Conservation (phyloP, 2,329 filamentous ascomycete genomes). For the Phialophora chinensis region DNA sequence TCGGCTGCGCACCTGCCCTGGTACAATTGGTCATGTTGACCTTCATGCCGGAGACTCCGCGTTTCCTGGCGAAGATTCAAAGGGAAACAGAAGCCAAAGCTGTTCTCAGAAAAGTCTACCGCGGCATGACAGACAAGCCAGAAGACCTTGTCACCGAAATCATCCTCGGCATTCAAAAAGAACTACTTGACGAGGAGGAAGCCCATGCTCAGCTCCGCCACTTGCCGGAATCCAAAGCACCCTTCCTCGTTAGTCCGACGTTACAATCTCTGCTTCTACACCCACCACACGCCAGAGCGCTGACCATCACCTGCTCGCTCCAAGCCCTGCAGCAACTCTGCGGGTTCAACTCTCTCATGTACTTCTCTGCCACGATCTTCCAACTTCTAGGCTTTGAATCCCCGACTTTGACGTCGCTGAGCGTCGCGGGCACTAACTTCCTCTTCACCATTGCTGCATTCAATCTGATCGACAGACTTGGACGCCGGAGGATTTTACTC, state of each 20-base stretch:
- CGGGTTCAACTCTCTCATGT: slow-evolving; percentile 92
- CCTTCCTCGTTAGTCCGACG: slow-evolving; percentile 36
- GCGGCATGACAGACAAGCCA: slow-evolving; percentile 47
- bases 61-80: slow-evolving; percentile 79
- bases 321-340: slow-evolving; percentile 89
- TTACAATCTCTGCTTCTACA: slow-evolving; percentile 47
- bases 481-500: slow-evolving; percentile 77
- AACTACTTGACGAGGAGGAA: slow-evolving; percentile 73
- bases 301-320: slow-evolving; percentile 83
- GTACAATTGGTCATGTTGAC: slow-evolving; percentile 72
- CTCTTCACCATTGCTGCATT: slow-evolving; percentile 77
- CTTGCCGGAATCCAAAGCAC: slow-evolving; percentile 14
- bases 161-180: slow-evolving; percentile 72
- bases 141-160: slow-evolving; percentile 62
- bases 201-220: slow-evolving; percentile 38
- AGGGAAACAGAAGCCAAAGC: slow-evolving; percentile 64
- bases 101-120: slow-evolving; percentile 71
- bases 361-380: slow-evolving; percentile 85
- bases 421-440: slow-evolving; percentile 83
- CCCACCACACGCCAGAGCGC: slow-evolving; percentile 60
- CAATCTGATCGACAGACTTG: slow-evolving; percentile 77
- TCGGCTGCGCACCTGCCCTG: slow-evolving; percentile 77
- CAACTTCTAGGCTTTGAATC: slow-evolving; percentile 76
- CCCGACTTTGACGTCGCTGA: slow-evolving; percentile 79
- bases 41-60: slow-evolving; percentile 83